These are phyloP conservation scores for Fusarium sp. DNA, from an alignment of 2,329 filamentous ascomycete species.

Conservation along the genomic window DNA sequence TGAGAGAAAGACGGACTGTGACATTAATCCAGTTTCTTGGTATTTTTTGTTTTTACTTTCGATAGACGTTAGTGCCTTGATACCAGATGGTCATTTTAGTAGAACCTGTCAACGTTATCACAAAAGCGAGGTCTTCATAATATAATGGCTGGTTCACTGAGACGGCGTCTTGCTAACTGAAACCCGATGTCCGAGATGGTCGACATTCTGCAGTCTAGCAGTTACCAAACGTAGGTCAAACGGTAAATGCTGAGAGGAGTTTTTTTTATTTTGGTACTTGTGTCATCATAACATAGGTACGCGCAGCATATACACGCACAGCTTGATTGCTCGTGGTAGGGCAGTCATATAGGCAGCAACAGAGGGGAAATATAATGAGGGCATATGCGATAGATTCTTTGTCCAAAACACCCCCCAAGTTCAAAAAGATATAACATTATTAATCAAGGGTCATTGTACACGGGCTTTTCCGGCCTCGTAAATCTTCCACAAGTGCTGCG, in stretches of 20 bases:
- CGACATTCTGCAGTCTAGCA: no score
- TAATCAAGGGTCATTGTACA: slow-evolving; percentile 61
- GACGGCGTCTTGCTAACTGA: not conserved
- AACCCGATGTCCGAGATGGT: not conserved
- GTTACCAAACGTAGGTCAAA: not conserved
- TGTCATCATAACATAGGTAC: not conserved
- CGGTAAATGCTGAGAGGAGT: not conserved
- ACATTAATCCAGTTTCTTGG: no score
- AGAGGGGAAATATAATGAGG: slow-evolving; percentile 27
- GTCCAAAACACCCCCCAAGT: slow-evolving; percentile 46
- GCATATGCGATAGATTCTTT: slow-evolving; percentile 45
- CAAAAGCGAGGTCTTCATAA: no score
- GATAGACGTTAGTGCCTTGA: no score
- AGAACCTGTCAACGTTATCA: no score
- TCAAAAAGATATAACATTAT: slow-evolving; percentile 56
- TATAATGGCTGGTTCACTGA: no score
- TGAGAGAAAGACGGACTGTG: no score
- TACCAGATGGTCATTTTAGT: no score
- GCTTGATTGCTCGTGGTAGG: not conserved
- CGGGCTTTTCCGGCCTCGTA: slow-evolving; percentile 51
- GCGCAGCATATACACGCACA: not conserved
- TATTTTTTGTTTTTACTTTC: no score
- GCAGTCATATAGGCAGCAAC: not conserved
- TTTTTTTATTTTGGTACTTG: not conserved
- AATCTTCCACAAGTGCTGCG: slow-evolving; percentile 40